Percentiles rank a stretch among this genome's conserved stretches.
Evolutionary conservation across 228 moss, liverwort and hornwort genomes (phyloP).

Genomic region (Sphagnum magellanicum): DNA sequence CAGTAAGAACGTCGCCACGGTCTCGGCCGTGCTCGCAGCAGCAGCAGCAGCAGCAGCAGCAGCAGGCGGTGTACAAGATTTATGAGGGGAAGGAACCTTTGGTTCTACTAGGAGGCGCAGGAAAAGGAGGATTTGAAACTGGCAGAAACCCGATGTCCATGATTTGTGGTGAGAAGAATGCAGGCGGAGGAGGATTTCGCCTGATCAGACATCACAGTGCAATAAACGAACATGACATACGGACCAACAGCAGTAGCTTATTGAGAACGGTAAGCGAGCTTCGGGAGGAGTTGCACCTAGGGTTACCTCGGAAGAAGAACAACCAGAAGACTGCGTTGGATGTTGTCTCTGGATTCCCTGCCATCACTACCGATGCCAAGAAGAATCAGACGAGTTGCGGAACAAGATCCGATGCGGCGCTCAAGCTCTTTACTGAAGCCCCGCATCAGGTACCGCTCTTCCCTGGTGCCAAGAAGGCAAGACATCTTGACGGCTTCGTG

Average conservation of each 20-base stretch:
- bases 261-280: slow-evolving; percentile 30
- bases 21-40: too few relatives aligned
- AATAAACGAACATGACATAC: slow-evolving; percentile 42
- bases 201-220: slow-evolving; percentile 36
- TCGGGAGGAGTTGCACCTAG: slow-evolving; percentile 45
- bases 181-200: slow-evolving; percentile 17
- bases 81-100: too few relatives aligned
- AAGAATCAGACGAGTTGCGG: too few relatives aligned
- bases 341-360: slow-evolving; percentile 18
- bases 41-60: too few relatives aligned
- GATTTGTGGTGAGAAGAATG: too few relatives aligned
- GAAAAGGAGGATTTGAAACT: too few relatives aligned
- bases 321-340: not conserved
- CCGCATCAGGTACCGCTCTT: slow-evolving; percentile 35
- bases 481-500: slow-evolving; percentile 41
- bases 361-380: too few relatives aligned
- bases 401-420: too few relatives aligned
- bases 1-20: too few relatives aligned
- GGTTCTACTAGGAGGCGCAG: too few relatives aligned
- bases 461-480: slow-evolving; percentile 10
- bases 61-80: too few relatives aligned
- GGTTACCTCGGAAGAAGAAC: slow-evolving; percentile 9
- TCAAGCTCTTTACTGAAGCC: slow-evolving; percentile 3
- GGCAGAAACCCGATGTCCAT: too few relatives aligned
- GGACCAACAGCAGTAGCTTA: slow-evolving; percentile 1